These are phyloP conservation scores for Solanum medicagineum DNA, from an alignment of 257 asterid genomes.

Conservation along the genomic window DNA sequence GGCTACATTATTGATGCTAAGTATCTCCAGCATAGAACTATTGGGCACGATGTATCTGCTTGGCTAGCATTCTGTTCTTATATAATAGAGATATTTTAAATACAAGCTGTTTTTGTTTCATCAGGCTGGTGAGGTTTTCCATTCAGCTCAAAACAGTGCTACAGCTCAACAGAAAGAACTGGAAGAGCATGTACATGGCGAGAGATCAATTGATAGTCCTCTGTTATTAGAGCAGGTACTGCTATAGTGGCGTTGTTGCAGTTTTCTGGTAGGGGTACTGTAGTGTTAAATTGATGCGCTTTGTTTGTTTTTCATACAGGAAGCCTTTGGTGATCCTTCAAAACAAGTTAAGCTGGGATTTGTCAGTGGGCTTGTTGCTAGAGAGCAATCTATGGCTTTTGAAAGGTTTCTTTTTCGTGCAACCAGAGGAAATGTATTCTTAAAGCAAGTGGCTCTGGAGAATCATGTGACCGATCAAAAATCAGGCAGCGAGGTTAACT, in stretches of 20 bases:
- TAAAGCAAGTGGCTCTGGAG: constrained; percentile 38
- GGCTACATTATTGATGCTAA: neutral
- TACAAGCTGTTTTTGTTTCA: constrained; percentile 1
- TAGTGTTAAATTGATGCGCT: neutral
- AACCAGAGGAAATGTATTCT: constrained; percentile 59
- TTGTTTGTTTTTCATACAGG: constrained; percentile 15
- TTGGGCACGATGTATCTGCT: neutral
- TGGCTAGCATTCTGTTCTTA: neutral
- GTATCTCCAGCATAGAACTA: neutral
- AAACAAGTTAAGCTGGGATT: constrained; percentile 50
- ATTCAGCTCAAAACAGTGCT: constrained; percentile 44
- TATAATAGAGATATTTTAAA: neutral
- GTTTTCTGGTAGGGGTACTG: neutral
- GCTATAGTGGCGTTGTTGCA: neutral
- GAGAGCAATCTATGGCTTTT: constrained; percentile 44
- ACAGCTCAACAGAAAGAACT: constrained; percentile 32
- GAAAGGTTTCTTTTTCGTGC: constrained; percentile 57
- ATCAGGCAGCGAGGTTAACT: constrained; percentile 41
- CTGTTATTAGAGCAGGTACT: constrained; percentile 48
- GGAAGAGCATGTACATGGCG: constrained; percentile 23
- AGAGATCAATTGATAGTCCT: constrained; percentile 52
- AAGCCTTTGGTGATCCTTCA: constrained; percentile 33
- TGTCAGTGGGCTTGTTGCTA: constrained; percentile 51
- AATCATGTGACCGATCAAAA: constrained; percentile 46
- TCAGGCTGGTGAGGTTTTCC: constrained; percentile 57